Percentiles rank a stretch among this genome's conserved stretches.
phyloP scores from a whole-genome alignment of 2,329 filamentous ascomycete genomes.

The Fusarium humuli region DNA sequence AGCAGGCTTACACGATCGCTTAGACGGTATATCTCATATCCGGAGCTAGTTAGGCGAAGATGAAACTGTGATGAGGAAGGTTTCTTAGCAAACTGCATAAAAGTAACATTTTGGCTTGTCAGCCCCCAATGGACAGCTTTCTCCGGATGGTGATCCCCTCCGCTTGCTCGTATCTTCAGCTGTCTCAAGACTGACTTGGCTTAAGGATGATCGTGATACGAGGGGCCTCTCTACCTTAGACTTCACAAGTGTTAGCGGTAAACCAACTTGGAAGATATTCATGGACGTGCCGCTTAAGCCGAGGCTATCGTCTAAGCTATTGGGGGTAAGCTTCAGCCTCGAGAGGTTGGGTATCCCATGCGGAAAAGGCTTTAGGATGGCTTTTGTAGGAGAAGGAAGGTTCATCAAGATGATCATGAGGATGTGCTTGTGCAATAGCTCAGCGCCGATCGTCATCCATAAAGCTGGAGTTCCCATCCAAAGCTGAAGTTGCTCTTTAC shows the following conservation, averaged over 20 bases:
- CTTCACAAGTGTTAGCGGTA: constrained; percentile 7
- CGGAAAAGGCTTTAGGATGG: background rate
- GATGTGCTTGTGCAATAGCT: background rate
- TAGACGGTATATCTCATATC: background rate
- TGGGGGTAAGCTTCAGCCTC: background rate
- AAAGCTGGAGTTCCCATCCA: constrained; percentile 26
- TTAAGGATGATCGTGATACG: constrained; percentile 12
- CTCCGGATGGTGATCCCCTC: constrained; percentile 7
- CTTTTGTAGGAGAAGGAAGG: background rate
- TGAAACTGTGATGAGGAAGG: constrained; percentile 23
- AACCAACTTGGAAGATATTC: background rate
- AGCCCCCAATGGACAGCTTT: constrained; percentile 30
- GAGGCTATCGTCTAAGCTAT: constrained; percentile 10
- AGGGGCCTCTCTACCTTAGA: background rate
- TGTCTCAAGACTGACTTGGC: constrained; percentile 1
- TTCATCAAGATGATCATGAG: constrained; percentile 2
- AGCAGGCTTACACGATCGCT: constrained; percentile 18
- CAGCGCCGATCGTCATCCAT: constrained; percentile 14
- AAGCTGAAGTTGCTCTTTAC: background rate
- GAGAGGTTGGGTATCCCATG: background rate
- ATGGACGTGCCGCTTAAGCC: constrained; percentile 6
- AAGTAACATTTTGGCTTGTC: background rate
- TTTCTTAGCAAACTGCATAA: background rate
- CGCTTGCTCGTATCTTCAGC: background rate
- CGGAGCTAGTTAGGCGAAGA: background rate